A percentile compares a stretch with the other conserved stretches of the same genome.
Evolutionary conservation across 2,329 filamentous ascomycete genomes (phyloP).

Genomic region (Paecilomyces sp.): DNA sequence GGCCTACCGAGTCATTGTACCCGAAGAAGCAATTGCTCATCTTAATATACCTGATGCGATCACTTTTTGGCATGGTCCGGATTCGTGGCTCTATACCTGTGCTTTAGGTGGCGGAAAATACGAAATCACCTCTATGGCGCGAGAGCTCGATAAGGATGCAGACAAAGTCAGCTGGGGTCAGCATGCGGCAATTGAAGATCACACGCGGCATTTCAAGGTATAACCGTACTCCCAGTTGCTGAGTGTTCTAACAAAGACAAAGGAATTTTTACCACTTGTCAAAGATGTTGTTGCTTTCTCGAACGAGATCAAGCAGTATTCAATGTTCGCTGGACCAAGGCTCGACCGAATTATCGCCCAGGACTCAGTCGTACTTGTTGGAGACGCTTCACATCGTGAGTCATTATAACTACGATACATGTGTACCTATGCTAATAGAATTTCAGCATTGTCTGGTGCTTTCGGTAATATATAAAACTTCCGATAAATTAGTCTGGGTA

Average conservation of each 20-base stretch:
- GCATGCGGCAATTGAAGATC: constrained; percentile 1
- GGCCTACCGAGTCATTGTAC: too few relatives aligned
- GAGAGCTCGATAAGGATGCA: background rate
- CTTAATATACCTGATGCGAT: too few relatives aligned
- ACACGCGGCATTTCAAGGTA: background rate
- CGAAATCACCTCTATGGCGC: too few relatives aligned
- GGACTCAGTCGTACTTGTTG: constrained; percentile 3
- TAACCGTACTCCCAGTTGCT: background rate
- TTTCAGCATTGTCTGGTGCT: constrained; percentile 6
- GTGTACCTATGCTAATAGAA: background rate
- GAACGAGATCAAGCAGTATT: constrained; percentile 2
- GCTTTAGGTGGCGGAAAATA: too few relatives aligned
- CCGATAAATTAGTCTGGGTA: background rate
- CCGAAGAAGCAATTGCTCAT: too few relatives aligned
- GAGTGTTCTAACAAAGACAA: background rate
- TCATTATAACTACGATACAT: background rate
- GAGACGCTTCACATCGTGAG: constrained; percentile 8
- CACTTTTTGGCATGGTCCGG: too few relatives aligned
- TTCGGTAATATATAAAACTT: constrained; percentile 1
- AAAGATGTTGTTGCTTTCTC: background rate
- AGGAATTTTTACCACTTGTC: constrained; percentile 3
- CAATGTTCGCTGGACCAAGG: constrained; percentile 2
- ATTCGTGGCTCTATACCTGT: too few relatives aligned
- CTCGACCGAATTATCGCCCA: background rate
- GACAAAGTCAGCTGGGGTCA: constrained; percentile 7